These are phyloP conservation scores for Microstroma glucosiphilum DNA, from an alignment of 1,284 basidiomycete genomes.

Conservation along the genomic window DNA sequence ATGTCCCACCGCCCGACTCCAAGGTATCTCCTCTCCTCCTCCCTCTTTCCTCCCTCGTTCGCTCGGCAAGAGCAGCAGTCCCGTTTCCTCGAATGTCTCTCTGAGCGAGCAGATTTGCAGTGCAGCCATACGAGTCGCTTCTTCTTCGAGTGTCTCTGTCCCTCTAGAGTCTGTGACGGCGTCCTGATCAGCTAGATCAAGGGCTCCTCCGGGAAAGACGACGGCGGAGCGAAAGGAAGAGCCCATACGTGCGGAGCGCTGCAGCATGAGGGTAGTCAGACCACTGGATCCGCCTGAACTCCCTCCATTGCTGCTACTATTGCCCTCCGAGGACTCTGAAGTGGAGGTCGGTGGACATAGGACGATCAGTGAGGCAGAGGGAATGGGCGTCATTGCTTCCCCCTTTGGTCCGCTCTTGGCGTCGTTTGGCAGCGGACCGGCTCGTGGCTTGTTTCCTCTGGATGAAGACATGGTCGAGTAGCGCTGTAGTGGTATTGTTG, in stretches of 20 bases:
- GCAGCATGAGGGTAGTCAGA: slow-evolving; percentile 32
- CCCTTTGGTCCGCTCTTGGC: slow-evolving; percentile 19
- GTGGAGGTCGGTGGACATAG: slow-evolving; percentile 23
- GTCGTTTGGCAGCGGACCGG: slow-evolving; percentile 9
- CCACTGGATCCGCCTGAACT: slow-evolving; percentile 13
- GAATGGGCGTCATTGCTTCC: slow-evolving; percentile 40
- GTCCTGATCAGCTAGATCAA: slow-evolving; percentile 32
- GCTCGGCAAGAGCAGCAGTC: slow-evolving; percentile 33
- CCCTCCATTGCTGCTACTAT: background rate
- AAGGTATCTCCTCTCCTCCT: slow-evolving; percentile 16
- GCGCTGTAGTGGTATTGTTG: too few relatives aligned
- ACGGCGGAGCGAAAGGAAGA: slow-evolving; percentile 41
- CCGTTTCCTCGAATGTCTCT: slow-evolving; percentile 45
- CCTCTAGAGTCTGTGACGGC: slow-evolving; percentile 14
- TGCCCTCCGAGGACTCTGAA: slow-evolving; percentile 3
- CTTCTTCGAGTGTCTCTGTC: slow-evolving; percentile 10
- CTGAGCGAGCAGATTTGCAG: slow-evolving; percentile 38
- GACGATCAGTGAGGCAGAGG: slow-evolving; percentile 39
- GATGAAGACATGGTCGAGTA: too few relatives aligned
- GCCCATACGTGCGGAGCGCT: slow-evolving; percentile 32
- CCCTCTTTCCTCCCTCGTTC: slow-evolving; percentile 4
- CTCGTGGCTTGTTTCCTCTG: too few relatives aligned
- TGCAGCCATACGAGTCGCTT: slow-evolving; percentile 21
- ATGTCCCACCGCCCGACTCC: slow-evolving; percentile 33
- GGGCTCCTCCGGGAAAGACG: slow-evolving; percentile 43